Percentiles rank a stretch among this genome's conserved stretches.
These are phyloP conservation scores for Hygrocybe punicea DNA, from an alignment of 768 basidiomycete species.

Conservation along the genomic window DNA sequence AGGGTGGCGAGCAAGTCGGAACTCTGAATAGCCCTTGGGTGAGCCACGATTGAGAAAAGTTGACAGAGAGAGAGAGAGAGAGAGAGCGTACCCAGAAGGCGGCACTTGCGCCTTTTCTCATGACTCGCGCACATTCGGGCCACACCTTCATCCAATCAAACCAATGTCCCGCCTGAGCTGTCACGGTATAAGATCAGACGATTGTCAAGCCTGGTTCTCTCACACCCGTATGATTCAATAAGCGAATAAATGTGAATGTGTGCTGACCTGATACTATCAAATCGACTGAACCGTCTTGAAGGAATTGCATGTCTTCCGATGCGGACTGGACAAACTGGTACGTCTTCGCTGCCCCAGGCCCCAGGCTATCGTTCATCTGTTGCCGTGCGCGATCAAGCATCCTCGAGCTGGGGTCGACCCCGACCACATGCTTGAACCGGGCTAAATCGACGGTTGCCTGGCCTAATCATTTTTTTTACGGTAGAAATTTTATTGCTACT, in stretches of 20 bases:
- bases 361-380: conserved; percentile 2
- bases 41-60: background rate
- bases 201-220: background rate
- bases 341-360: conserved; percentile 8
- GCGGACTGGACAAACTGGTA: conserved; percentile 34
- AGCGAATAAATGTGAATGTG: background rate
- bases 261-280: conserved; percentile 60
- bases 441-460: conserved; percentile 62
- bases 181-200: background rate
- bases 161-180: conserved; percentile 81
- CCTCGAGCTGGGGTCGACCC: conserved; percentile 67
- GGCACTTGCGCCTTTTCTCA: conserved; percentile 60
- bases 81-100: conserved; percentile 63
- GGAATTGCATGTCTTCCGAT: conserved; percentile 54
- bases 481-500: no score
- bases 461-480: conserved; percentile 52
- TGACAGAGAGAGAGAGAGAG: background rate
- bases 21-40: conserved; percentile 61
- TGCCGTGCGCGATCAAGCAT: conserved; percentile 62
- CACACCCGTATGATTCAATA: no score
- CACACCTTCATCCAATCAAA: conserved; percentile 72
- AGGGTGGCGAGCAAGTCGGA: conserved; percentile 62
- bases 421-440: conserved; percentile 57
- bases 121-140: conserved; percentile 59
- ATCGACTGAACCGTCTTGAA: conserved; percentile 57